Conservation (phyloP, 2,329 filamentous ascomycete genomes). For the Ophiostoma sp. region DNA sequence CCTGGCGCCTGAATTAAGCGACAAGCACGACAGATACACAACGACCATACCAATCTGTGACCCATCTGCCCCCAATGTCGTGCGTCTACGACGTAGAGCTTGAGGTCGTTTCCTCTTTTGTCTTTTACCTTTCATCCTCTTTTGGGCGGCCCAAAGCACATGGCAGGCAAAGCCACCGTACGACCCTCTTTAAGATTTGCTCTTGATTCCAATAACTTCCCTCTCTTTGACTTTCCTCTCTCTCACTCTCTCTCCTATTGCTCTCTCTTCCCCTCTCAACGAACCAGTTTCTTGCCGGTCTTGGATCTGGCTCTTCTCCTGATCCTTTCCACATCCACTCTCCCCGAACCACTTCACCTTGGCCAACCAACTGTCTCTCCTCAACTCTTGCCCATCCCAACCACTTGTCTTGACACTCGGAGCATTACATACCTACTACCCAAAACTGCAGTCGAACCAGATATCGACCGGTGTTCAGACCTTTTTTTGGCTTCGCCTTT, state of each 20-base stretch:
- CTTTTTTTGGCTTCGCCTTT: neutral
- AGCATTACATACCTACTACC: conserved; percentile 19
- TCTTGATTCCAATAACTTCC: neutral
- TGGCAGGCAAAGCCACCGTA: neutral
- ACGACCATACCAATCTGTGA: neutral
- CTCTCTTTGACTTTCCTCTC: neutral
- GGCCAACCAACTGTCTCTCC: conserved; percentile 3
- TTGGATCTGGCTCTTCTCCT: conserved; percentile 13
- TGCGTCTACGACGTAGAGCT: neutral
- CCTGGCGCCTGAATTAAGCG: conserved; percentile 17
- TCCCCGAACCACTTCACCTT: neutral
- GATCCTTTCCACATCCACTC: conserved; percentile 6
- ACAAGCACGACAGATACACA: conserved; percentile 5
- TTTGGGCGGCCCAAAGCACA: neutral
- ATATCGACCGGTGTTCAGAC: neutral
- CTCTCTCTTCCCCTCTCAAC: neutral
- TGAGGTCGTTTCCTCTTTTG: neutral
- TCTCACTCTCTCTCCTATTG: neutral
- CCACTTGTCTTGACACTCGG: neutral
- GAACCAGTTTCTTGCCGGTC: neutral
- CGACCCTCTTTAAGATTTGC: neutral
- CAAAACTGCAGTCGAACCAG: conserved; percentile 26
- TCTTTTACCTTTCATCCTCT: neutral
- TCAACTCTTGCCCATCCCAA: neutral
- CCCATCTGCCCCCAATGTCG: neutral